Evolutionary conservation across 2,329 filamentous ascomycete species (phyloP), one percentile per base, ranked within the genome.

Genomic region (Pseudogymnoascus sp.): DNA sequence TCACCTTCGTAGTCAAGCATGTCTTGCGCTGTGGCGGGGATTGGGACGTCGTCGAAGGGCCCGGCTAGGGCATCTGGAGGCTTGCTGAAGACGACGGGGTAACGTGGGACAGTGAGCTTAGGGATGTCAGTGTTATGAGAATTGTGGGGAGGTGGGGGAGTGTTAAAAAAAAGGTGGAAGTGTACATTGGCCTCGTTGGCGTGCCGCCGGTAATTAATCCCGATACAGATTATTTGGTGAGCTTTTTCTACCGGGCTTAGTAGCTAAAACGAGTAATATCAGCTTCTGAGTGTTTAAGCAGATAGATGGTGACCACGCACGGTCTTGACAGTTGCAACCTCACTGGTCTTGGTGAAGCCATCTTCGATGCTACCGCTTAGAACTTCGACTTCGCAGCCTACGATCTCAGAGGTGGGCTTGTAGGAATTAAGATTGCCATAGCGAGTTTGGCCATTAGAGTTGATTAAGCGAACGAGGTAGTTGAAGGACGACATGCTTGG

Each of bases 1-100:
- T 92, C 89, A 71, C 87, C 89, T 75, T 92, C 79, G 63, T 81
- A 83, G 68, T 82, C 80, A 6, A 79, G 75, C 12, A 74, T 74
- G 64, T 80, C 74, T 65, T 82, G 80, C 0, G 77, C 76, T 51
- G 81, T 75, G 62, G 77, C 76, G 6, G 80, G 81, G 25, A 83
- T 76, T 0, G 76, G 67, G 0, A 83, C 76, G 5, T 71, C 65
- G 0, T 67, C 71, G 2, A 65, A 75, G 61, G 71, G 77, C 63
- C 71, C 76, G 3, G 68, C 65, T 41, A 78, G 73, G 60, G 71
- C 76, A 48, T 72, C 76, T 60, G 65, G 75, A 7, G 74, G 77
- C 71, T 83, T 83, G 69, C 81, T 78, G 70, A 83, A 84, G 36
- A 81, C 76, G 42, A 74, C 77, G 0, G 79, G 80, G 58, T 74